phyloP scores from a whole-genome alignment of 2,329 filamentous ascomycete species.

The Diplodia seriata region DNA sequence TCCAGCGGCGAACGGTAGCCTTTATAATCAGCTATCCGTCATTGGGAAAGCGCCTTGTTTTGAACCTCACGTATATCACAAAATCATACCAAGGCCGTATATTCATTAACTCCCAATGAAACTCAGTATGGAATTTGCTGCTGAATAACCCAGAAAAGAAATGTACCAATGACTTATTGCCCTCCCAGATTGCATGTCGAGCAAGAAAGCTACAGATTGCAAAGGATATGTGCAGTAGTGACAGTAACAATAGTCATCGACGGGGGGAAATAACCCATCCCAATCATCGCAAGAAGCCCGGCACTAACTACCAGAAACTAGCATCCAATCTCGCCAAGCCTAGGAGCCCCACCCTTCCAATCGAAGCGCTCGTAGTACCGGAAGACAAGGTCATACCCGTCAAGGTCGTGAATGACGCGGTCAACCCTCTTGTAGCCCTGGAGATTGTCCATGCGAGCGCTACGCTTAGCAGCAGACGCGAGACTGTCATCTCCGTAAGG shows the following conservation, averaged over 20 bases:
- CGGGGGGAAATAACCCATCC: not conserved
- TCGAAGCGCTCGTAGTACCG: slow-evolving; percentile 93
- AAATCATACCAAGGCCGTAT: slow-evolving; percentile 4
- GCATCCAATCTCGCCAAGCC: slow-evolving; percentile 61
- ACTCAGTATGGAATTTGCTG: not conserved
- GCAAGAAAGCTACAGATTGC: not conserved
- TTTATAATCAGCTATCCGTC: not conserved
- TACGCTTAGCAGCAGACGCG: slow-evolving; percentile 56
- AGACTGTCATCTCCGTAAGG: slow-evolving; percentile 44
- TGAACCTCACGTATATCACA: not conserved
- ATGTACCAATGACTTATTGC: not conserved
- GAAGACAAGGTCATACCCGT: slow-evolving; percentile 96
- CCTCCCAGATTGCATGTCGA: not conserved
- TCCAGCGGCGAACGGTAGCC: not conserved
- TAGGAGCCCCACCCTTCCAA: slow-evolving; percentile 71
- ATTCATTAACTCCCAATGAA: not conserved
- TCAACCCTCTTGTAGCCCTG: slow-evolving; percentile 88
- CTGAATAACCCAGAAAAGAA: not conserved
- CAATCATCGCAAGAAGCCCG: not conserved
- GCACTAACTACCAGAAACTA: not conserved
- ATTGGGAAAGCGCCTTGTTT: not conserved
- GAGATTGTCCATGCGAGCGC: slow-evolving; percentile 73
- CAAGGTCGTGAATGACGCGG: slow-evolving; percentile 94
- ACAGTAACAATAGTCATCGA: not conserved
- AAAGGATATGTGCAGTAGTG: not conserved